phyloP scores from a whole-genome alignment of 2,329 filamentous ascomycete genomes.

The Aspergillus intermedius region DNA sequence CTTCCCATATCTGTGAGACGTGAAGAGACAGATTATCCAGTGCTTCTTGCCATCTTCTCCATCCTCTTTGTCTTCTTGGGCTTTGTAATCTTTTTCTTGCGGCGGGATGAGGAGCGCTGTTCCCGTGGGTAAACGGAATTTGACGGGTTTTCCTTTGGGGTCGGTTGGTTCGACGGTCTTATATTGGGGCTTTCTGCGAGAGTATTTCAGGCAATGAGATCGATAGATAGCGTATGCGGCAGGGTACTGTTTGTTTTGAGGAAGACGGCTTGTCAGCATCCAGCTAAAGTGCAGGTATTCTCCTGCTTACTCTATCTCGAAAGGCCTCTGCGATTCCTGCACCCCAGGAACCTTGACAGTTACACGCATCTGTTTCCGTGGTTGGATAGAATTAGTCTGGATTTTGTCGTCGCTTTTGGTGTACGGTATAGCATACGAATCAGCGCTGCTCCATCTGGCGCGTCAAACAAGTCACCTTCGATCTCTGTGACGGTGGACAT shows the following conservation, averaged over 20 bases:
- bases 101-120: slow-evolving; percentile 51
- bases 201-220: slow-evolving; percentile 38
- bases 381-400: background rate
- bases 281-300: background rate
- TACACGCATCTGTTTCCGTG: slow-evolving; percentile 47
- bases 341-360: slow-evolving; percentile 52
- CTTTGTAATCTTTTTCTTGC: slow-evolving; percentile 27
- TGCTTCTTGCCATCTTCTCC: slow-evolving; percentile 27
- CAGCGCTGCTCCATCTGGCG: slow-evolving; percentile 45
- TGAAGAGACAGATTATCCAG: slow-evolving; percentile 57
- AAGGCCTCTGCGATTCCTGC: slow-evolving; percentile 52
- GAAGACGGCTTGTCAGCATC: background rate
- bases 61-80: background rate
- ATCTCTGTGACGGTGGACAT: slow-evolving; percentile 22
- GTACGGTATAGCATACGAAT: slow-evolving; percentile 36
- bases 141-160: slow-evolving; percentile 4
- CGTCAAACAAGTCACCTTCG: slow-evolving; percentile 48
- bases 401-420: background rate
- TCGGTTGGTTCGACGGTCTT: slow-evolving; percentile 1
- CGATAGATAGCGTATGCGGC: slow-evolving; percentile 44
- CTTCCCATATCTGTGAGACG: slow-evolving; percentile 44
- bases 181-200: background rate
- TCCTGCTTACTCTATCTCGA: slow-evolving; percentile 26
- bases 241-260: slow-evolving; percentile 38
- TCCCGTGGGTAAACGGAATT: slow-evolving; percentile 31